These are phyloP conservation scores for Fereydounia khargensis DNA, from an alignment of 1,284 basidiomycete species.

Conservation along the genomic window DNA sequence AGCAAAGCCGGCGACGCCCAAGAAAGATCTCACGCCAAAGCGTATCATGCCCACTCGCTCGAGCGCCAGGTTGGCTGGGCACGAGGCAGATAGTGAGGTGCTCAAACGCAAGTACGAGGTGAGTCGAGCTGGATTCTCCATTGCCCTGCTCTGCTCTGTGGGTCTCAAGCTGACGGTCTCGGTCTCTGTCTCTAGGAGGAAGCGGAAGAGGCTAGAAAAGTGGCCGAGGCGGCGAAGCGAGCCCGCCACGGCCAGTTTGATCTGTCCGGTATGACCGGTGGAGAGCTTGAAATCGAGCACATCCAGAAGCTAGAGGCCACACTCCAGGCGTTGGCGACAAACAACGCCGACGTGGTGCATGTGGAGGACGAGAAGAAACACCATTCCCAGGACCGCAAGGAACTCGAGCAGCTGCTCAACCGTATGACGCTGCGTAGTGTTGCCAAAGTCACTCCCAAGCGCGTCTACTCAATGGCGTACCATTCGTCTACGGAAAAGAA, in stretches of 20 bases:
- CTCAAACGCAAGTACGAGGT: constrained; percentile 42
- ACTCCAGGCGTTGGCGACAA: constrained; percentile 9
- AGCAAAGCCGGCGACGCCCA: constrained; percentile 1
- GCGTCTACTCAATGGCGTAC: constrained; percentile 47
- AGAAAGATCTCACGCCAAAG: constrained; percentile 5
- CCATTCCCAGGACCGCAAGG: constrained; percentile 5
- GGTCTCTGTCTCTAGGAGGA: too few relatives aligned
- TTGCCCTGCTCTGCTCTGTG: background rate
- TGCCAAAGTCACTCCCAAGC: constrained; percentile 39
- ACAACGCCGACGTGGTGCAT: constrained; percentile 20
- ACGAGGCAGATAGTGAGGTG: constrained; percentile 40
- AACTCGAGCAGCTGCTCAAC: constrained; percentile 35
- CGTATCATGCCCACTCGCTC: constrained; percentile 27
- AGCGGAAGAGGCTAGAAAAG: constrained; percentile 26
- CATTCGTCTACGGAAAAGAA: constrained; percentile 48
- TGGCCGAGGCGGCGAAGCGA: constrained; percentile 30
- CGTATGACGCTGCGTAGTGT: constrained; percentile 41
- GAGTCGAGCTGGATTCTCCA: too few relatives aligned
- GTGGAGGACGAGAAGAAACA: constrained; percentile 20
- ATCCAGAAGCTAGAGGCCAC: constrained; percentile 19
- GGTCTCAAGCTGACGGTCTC: background rate
- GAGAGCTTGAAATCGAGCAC: constrained; percentile 19
- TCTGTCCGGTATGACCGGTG: constrained; percentile 25
- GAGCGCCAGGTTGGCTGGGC: constrained; percentile 34
- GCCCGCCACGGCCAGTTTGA: constrained; percentile 40